These are phyloP conservation scores for Syzygium oleosum DNA, from an alignment of 345 rosid species.

Conservation along the genomic window DNA sequence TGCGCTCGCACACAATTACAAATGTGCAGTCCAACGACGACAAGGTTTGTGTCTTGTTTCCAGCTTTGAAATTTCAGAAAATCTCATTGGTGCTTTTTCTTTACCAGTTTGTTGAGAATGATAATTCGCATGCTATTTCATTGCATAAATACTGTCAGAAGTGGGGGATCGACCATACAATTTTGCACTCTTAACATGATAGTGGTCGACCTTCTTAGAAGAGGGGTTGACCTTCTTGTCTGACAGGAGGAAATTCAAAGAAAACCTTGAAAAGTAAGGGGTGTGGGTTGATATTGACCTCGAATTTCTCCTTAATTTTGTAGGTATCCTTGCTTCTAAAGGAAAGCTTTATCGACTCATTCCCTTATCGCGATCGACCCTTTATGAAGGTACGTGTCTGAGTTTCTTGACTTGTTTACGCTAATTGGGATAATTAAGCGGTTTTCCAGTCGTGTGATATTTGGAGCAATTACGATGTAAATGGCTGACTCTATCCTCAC, in stretches of 20 bases:
- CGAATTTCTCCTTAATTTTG: constrained; percentile 1
- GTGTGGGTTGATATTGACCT: not conserved
- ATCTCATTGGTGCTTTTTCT: not conserved
- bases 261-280: not conserved
- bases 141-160: not conserved
- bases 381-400: constrained; percentile 66
- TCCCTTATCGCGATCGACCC: constrained; percentile 66
- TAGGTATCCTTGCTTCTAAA: constrained; percentile 87
- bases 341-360: constrained; percentile 90
- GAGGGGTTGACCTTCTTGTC: not conserved
- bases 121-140: not conserved
- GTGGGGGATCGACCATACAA: not conserved
- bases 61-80: not conserved
- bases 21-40: constrained; percentile 96
- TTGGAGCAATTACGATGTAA: not conserved
- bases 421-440: not conserved
- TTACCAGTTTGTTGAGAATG: not conserved
- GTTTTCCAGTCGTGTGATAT: not conserved
- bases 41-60: constrained; percentile 44
- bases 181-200: not conserved
- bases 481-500: not conserved
- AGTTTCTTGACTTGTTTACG: not conserved
- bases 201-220: not conserved
- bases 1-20: constrained; percentile 92
- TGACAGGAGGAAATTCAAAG: not conserved